Evolutionary conservation across 345 rosid genomes (phyloP), one percentile per base, ranked within the genome.

Genomic region (Nasturtium officinale): DNA sequence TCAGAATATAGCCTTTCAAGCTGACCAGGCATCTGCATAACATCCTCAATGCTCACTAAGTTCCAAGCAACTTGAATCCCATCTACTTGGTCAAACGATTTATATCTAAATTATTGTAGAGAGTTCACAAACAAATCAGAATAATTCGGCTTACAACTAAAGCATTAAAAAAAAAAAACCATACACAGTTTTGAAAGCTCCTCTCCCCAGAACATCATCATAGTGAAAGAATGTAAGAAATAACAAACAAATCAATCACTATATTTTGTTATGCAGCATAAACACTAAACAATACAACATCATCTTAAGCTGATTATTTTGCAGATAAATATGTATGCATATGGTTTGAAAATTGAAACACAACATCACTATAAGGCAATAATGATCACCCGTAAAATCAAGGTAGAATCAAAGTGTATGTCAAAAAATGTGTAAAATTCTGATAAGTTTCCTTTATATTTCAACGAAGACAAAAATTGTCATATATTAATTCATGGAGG

Each of bases 181-280:
- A 89, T 93, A 90, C 87, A 93, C 98, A 76, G 89, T 89, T 90
- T 93, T 93, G 90, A 87, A 93, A 46, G 98, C 98, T 70, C 98
- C 98, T 81, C 78, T 86, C 65, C 98, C 98, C 81, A 93, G 71
- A 43, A 90, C 68, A 74, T 93, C 98, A 82, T 89, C 88, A 77
- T 82, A 86, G 94, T 89, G 85, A 67, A 81, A 78, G 63, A n/a
- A 77, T 60, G 17, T 11, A 67, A 61, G 21, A 35, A 78, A 42
- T 73, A 61, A 30, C 12, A 73, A 71, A 54, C 16, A 4, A 61
- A 61, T 52, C 3, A 5, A 20, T 64, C 28, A 45, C 53, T 1
- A 23, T 38, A 29, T 5, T 33, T 30, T 15, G 54, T 18, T 23
- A 42, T 32, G 29, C 32, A 56, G 3, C 3, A 30, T 2, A 43